These are phyloP conservation scores for Podospora anserina DNA, from an alignment of 495 filamentous ascomycete species.

Conservation along the genomic window DNA sequence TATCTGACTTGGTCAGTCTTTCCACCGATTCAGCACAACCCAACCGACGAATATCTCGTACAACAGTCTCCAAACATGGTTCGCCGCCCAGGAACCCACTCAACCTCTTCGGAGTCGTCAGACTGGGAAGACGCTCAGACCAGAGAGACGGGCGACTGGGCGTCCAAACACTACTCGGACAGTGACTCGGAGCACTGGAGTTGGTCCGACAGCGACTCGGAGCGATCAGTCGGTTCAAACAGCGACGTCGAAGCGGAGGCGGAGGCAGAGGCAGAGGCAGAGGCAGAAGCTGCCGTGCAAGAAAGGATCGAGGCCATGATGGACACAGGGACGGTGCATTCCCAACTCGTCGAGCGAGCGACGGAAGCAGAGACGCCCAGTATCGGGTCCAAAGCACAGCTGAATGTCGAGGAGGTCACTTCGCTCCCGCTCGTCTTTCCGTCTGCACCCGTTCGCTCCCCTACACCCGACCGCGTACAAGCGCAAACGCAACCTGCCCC, in stretches of 20 bases:
- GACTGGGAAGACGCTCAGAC: background rate
- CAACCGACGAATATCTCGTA: background rate
- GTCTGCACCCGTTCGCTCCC: too few species aligned
- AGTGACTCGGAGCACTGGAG: background rate
- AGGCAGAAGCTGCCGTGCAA: background rate
- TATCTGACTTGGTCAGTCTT: too few species aligned
- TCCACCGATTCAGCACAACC: background rate
- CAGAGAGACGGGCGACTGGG: background rate
- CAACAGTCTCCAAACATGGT: background rate
- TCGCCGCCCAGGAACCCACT: background rate
- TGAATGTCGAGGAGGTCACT: background rate
- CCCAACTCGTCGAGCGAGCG: background rate
- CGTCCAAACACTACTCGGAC: background rate
- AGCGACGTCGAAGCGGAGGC: too few species aligned
- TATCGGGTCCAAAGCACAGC: too few species aligned
- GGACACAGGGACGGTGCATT: background rate
- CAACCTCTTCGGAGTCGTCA: background rate
- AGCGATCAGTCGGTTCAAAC: too few species aligned
- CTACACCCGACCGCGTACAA: background rate
- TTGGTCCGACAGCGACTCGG: background rate
- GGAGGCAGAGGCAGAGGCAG: too few species aligned
- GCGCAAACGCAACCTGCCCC: background rate
- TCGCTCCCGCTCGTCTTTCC: too few species aligned
- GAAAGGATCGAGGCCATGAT: background rate
- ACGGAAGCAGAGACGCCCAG: background rate